These are phyloP conservation scores for Drechslerella coelobrocha DNA, from an alignment of 2,329 filamentous ascomycete species.

Conservation along the genomic window DNA sequence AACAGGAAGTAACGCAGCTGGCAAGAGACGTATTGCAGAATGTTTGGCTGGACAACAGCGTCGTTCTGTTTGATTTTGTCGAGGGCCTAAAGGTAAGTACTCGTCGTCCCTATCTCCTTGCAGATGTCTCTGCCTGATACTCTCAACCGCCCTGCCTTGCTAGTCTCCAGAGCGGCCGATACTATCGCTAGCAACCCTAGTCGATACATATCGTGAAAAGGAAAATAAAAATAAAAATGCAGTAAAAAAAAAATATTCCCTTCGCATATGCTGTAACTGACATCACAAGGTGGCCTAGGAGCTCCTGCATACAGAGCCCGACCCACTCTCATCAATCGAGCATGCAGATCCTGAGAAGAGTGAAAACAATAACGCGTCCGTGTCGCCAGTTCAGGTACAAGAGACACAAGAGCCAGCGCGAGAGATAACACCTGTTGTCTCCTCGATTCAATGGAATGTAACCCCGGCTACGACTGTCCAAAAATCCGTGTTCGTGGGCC, in stretches of 20 bases:
- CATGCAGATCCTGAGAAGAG: neutral
- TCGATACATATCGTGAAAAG: no score
- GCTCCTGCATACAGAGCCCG: slow-evolving; percentile 34
- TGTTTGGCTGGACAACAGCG: slow-evolving; percentile 75
- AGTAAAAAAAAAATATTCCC: neutral
- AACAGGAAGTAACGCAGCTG: slow-evolving; percentile 72
- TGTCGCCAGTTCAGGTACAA: slow-evolving; percentile 22
- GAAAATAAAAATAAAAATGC: no score
- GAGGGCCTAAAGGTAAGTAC: slow-evolving; percentile 72
- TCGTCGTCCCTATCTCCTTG: slow-evolving; percentile 1
- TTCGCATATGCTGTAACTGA: slow-evolving; percentile 18
- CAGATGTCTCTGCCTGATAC: slow-evolving; percentile 2
- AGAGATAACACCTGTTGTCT: slow-evolving; percentile 56
- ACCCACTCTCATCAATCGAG: slow-evolving; percentile 5
- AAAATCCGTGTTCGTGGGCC: slow-evolving; percentile 86
- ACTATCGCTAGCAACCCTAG: no score
- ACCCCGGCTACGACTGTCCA: slow-evolving; percentile 78
- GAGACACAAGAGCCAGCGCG: slow-evolving; percentile 14
- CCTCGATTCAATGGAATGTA: slow-evolving; percentile 71
- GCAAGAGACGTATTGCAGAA: slow-evolving; percentile 71
- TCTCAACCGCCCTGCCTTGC: slow-evolving; percentile 2
- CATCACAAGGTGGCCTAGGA: slow-evolving; percentile 39
- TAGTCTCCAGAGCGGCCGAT: neutral
- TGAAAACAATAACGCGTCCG: slow-evolving; percentile 12
- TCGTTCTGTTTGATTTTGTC: slow-evolving; percentile 90